These are phyloP conservation scores for Sclerotinia trifoliorum DNA, from an alignment of 2,329 filamentous ascomycete species.

Conservation along the genomic window DNA sequence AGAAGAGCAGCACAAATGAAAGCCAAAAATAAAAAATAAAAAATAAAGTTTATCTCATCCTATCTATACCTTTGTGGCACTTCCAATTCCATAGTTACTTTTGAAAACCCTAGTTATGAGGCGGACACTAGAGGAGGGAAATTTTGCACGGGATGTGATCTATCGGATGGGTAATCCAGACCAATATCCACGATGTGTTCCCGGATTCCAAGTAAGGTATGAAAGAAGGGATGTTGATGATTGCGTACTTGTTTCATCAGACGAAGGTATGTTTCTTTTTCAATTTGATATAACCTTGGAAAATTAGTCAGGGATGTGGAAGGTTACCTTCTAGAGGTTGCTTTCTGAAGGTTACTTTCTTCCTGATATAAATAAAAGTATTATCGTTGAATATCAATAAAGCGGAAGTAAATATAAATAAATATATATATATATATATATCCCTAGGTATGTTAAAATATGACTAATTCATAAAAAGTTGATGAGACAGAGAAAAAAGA, in stretches of 20 bases:
- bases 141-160: not conserved
- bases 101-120: not conserved
- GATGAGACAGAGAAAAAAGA: too few relatives aligned
- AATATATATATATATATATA: too few relatives aligned
- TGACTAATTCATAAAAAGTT: too few relatives aligned
- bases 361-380: too few relatives aligned
- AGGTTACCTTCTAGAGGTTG: too few relatives aligned
- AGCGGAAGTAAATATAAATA: too few relatives aligned
- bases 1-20: not conserved
- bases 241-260: too few relatives aligned
- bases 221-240: not conserved
- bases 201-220: not conserved
- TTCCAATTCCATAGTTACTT: not conserved
- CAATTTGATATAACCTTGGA: not conserved
- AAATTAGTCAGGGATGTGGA: not conserved
- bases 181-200: not conserved
- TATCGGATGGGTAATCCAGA: not conserved
- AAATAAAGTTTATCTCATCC: too few relatives aligned
- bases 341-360: too few relatives aligned
- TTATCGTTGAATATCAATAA: too few relatives aligned
- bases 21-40: not conserved
- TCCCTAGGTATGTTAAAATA: too few relatives aligned
- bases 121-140: not conserved
- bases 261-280: not conserved
- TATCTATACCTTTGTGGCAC: not conserved